Percentiles rank a stretch among this genome's conserved stretches.
These are phyloP conservation scores for Nakazawaea peltata DNA, from an alignment of 805 yeast genomes.

Conservation along the genomic window DNA sequence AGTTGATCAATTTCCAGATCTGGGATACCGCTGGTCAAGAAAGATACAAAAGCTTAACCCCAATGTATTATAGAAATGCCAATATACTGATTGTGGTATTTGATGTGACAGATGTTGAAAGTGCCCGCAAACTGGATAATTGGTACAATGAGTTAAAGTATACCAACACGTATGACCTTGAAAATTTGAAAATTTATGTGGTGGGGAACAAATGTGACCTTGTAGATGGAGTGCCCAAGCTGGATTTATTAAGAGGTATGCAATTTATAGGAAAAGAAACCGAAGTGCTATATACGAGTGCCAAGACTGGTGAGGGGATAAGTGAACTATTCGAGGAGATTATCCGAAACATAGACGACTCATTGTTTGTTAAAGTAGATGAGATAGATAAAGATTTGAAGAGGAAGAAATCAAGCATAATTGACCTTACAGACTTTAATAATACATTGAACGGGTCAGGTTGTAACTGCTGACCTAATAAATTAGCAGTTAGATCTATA, in stretches of 20 bases:
- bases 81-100: constrained; percentile 83
- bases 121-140: constrained; percentile 65
- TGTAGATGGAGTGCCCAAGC: constrained; percentile 19
- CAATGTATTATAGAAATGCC: constrained; percentile 77
- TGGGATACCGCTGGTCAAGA: constrained; percentile 99
- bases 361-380: constrained; percentile 17
- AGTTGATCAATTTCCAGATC: constrained; percentile 47
- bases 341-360: constrained; percentile 19
- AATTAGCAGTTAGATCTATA: too few relatives aligned
- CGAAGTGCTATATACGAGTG: constrained; percentile 42
- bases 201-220: constrained; percentile 86
- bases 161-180: constrained; percentile 19
- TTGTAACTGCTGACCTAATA: constrained; percentile 8
- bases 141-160: constrained; percentile 79
- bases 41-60: constrained; percentile 73
- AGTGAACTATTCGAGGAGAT: constrained; percentile 30
- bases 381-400: constrained; percentile 10
- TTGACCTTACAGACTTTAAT: neutral
- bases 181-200: constrained; percentile 30
- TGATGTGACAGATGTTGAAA: constrained; percentile 52
- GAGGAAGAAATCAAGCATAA: neutral
- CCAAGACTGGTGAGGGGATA: constrained; percentile 64
- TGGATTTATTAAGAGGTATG: too few relatives aligned
- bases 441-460: neutral
- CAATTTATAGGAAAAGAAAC: constrained; percentile 14